phyloP scores from a whole-genome alignment of 192 early-diverging fungal species.

The Coemansia sp. region DNA sequence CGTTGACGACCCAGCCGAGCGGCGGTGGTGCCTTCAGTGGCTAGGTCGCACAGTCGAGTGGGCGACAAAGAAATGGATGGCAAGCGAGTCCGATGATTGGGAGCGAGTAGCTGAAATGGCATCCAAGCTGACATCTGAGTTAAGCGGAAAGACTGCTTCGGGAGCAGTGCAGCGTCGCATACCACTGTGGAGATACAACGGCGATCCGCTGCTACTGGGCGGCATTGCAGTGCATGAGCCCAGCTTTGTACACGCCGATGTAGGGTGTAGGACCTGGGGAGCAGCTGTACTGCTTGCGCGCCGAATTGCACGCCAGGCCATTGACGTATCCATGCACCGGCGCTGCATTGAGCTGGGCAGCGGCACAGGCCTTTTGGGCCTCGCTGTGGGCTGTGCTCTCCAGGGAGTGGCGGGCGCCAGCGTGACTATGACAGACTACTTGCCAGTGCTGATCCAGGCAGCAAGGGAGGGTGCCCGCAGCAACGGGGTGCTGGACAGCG shows the following conservation, averaged over 20 bases:
- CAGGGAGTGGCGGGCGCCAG: background rate
- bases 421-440: constrained; percentile 20
- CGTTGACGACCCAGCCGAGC: background rate
- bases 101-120: constrained; percentile 2
- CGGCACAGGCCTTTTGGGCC: constrained; percentile 17
- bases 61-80: background rate
- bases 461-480: background rate
- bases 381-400: background rate
- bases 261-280: constrained; percentile 22
- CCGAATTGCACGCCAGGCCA: constrained; percentile 8
- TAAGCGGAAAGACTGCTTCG: background rate
- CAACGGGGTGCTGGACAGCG: constrained; percentile 9
- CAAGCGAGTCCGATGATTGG: background rate
- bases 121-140: constrained; percentile 1
- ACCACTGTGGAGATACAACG: background rate
- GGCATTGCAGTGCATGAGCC: constrained; percentile 12
- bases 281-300: constrained; percentile 10
- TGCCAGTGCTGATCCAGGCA: constrained; percentile 14
- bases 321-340: background rate
- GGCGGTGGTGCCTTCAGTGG: background rate
- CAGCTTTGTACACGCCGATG: constrained; percentile 20
- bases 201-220: background rate
- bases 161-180: constrained; percentile 2
- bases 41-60: background rate
- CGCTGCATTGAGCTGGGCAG: constrained; percentile 17